Conservation (phyloP, 495 filamentous ascomycete genomes). For the Lophium mytilinum region DNA sequence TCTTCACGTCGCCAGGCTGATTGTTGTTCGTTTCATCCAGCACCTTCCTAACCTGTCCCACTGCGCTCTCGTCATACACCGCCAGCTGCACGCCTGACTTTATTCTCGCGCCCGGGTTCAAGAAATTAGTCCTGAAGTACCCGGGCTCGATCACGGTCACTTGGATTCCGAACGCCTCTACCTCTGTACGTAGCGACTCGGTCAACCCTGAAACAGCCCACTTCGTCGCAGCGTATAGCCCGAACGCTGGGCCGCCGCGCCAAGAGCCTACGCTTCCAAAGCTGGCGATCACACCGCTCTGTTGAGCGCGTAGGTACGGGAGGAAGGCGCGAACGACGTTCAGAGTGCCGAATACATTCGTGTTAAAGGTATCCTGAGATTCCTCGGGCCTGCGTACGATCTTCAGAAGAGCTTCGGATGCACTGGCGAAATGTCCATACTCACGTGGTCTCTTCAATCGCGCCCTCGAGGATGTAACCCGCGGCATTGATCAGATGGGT, state of each 20-base stretch:
- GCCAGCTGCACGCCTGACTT: conserved; percentile 8
- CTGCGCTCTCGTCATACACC: conserved; percentile 19
- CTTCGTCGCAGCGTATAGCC: conserved; percentile 47
- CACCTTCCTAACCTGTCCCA: conserved; percentile 1
- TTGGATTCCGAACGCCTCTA: conserved; percentile 40
- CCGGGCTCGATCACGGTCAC: conserved; percentile 43
- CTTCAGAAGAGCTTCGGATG: neutral
- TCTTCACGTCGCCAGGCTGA: conserved; percentile 43
- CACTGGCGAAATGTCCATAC: conserved; percentile 18
- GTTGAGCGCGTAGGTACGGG: conserved; percentile 40
- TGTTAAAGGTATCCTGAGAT: conserved; percentile 35
- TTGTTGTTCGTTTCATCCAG: conserved; percentile 22
- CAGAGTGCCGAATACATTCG: conserved; percentile 45
- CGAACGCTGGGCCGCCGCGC: conserved; percentile 34
- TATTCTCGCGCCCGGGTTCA: conserved; percentile 16
- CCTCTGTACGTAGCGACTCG: conserved; percentile 41
- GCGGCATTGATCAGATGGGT: conserved; percentile 50
- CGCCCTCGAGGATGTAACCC: conserved; percentile 35
- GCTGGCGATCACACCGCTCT: conserved; percentile 40
- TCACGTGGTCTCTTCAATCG: conserved; percentile 39
- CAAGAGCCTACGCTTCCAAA: conserved; percentile 42
- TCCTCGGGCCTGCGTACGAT: conserved; percentile 28
- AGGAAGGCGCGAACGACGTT: conserved; percentile 40
- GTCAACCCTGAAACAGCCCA: conserved; percentile 37
- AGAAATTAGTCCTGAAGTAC: conserved; percentile 42